Evolutionary conservation across 179 eudicot genomes (phyloP), one percentile per base, ranked within the genome.

Genomic region (Carnegiea gigantea): DNA sequence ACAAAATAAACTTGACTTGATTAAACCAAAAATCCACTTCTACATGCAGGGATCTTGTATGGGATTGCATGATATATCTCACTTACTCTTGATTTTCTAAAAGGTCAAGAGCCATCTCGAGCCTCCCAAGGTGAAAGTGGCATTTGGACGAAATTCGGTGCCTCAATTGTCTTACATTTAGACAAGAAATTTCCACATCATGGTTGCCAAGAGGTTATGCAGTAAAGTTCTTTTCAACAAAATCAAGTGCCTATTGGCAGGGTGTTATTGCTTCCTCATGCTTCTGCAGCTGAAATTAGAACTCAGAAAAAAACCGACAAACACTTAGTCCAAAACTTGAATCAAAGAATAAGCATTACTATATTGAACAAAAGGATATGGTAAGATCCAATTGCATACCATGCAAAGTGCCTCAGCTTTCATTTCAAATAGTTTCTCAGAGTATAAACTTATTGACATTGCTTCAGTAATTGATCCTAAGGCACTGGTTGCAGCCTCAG

Each of bases 381-480:
- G 57, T 76, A 65, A 85, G 43, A 78, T 46, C 65, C 77, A 57
- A 64, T 53, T 49, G 87, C 92, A 76, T 81, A 95, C 99, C 89
- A 86, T 78, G 83, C 89, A 89, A 78, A 95, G 90, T 78, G 97
- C 95, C 87, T 92, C 90, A 77, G 94, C 99, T 84, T 92, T 95
- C 92, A 95, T 87, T 84, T 94, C 87, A 84, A 90, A 85, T 71
- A 94, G 84, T 80, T 87, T 89, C 80, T 95, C 99, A 7, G 98
- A 94, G 76, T 91, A 84, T 81, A 83, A 77, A 86, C 97, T 88
- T 60, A 88, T 84, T 4, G 87, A 79, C 84, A 95, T 87, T 82
- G 89, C 98, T 78, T 86, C 91, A 30, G 64, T 80, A 83, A 94
- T 90, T 64, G 65, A 84, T 73, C 73, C 87, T 54, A 95, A 88